Conservation (phyloP, 306 rosid species). For the Cicer chorassanicum region DNA sequence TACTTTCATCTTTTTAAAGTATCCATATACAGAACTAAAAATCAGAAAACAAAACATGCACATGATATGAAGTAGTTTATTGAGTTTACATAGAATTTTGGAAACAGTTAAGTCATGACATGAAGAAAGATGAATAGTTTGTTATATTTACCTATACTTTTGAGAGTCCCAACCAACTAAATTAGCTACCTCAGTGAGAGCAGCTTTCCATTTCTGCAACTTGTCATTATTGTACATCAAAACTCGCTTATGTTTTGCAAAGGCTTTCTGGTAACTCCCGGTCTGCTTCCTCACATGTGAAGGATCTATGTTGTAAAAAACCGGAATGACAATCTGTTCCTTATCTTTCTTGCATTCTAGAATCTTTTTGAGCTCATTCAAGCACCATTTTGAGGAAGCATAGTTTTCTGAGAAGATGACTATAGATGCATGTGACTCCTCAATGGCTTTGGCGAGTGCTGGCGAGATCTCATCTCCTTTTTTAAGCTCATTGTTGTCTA, state of each 20-base stretch:
- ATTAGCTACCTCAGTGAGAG: not conserved
- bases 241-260: not conserved
- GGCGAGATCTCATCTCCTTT: not conserved
- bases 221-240: not conserved
- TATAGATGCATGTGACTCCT: not conserved
- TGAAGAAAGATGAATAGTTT: not conserved
- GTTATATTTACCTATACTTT: not conserved
- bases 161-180: not conserved
- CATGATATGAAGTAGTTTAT: not conserved
- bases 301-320: not conserved
- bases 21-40: not conserved
- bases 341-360: not conserved
- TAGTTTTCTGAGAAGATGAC: slow-evolving; percentile 4
- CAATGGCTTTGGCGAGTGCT: not conserved
- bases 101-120: not conserved
- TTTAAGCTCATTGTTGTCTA: not conserved
- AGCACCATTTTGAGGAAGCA: not conserved
- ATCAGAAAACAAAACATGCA: not conserved
- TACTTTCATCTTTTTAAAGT: not conserved
- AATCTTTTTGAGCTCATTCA: not conserved
- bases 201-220: not conserved
- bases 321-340: not conserved
- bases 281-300: slow-evolving; percentile 10
- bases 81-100: not conserved
- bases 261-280: not conserved